Evolutionary conservation across 768 basidiomycete species (phyloP), one percentile per base, ranked within the genome.

Genomic region (Favolaschia claudopus): DNA sequence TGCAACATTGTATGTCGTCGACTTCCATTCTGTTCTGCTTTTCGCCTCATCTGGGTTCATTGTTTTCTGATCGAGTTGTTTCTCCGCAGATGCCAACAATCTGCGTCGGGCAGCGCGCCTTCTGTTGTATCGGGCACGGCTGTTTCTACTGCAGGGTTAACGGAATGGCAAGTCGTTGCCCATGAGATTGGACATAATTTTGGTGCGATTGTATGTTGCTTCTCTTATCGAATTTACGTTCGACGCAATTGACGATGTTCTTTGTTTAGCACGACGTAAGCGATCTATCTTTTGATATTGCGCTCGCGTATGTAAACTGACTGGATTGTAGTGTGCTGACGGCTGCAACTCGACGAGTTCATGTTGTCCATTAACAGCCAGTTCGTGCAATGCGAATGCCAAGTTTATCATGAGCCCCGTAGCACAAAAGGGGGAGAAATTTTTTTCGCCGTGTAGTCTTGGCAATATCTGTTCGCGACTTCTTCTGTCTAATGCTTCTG

Each of bases 141-240:
- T 4, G 92, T 95, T 1, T 90, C 91, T 5, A 93, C 92, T 1
- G 80, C 86, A 7, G 87, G 89, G 5, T 79, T 84, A 43, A 87
- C 86, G 2, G 93, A 95, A 70, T 93, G 89, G 88, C 89, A 92
- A 71, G 89, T 92, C 45, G 79, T 93, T 28, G 83, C 91, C 22
- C 92, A 94, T 71, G 92, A 93, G 71, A 91, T 87, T 55, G 91
- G 91, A 15, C 90, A 92, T 72, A 95, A 94, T 68, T 93, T 96
- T 74, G 93, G 94, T 43, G 92, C 92, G 17, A 94, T 94, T 62
- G 89, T 91, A 67, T 74, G 89, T 83, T 32, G 49, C 28, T 43
- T 38, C 36, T 22, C 33, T 66, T 38, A 57, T 55, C 27, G 24
- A 5, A 32, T 27, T 34, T 39, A 46, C 57, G 13, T 29, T 40